A percentile compares a stretch with the other conserved stretches of the same genome.
Conservation (phyloP, 106 monocot species). For the Amphibolis antarctica region DNA sequence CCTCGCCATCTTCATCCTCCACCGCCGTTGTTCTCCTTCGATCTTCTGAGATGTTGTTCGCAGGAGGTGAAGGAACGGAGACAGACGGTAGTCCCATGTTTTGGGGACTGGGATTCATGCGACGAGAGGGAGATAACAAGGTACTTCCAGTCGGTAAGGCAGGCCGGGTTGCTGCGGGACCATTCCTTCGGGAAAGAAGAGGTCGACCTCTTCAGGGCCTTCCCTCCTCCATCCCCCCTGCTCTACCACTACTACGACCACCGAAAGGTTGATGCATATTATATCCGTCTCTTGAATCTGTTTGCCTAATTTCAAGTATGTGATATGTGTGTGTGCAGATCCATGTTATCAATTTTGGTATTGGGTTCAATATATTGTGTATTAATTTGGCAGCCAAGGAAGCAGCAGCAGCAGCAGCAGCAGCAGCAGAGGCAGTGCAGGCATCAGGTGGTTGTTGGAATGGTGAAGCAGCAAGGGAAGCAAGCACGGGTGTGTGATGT, state of each 20-base stretch:
- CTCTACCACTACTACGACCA: background rate
- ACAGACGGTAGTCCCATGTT: conserved; percentile 7
- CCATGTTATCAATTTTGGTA: too few species aligned
- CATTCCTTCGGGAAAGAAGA: background rate
- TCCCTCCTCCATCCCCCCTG: conserved; percentile 1
- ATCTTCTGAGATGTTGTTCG: too few species aligned
- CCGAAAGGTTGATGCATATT: background rate
- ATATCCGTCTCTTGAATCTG: background rate
- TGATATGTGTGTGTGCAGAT: too few species aligned
- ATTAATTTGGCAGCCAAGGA: conserved; percentile 3
- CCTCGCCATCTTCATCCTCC: too few species aligned
- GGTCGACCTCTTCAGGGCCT: conserved; percentile 1
- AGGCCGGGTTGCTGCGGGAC: conserved; percentile 1
- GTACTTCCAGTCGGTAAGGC: conserved; percentile 12
- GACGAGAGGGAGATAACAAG: conserved; percentile 10
- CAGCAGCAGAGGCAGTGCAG: conserved; percentile 2
- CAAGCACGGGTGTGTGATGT: conserved; percentile 3
- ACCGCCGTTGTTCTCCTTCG: too few species aligned
- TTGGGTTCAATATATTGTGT: too few species aligned
- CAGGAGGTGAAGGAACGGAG: conserved; percentile 7
- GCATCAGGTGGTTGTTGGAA: background rate
- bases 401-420: background rate
- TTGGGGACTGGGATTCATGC: conserved; percentile 14
- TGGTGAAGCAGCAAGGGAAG: conserved; percentile 4
- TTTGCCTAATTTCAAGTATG: background rate